Conservation (phyloP, 805 yeast genomes). For the Candida boidinii region DNA sequence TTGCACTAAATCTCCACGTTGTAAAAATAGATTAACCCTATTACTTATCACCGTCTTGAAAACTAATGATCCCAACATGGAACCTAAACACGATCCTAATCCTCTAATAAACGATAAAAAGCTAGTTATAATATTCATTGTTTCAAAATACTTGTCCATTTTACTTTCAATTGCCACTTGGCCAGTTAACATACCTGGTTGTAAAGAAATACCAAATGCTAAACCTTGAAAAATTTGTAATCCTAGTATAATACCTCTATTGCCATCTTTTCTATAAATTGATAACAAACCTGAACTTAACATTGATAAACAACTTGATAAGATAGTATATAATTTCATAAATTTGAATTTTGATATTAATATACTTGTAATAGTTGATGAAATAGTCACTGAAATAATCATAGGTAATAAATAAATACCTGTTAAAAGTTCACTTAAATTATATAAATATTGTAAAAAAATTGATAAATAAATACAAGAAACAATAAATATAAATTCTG, state of each 20-base stretch:
- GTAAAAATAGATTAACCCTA: not conserved
- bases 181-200: slow-evolving; percentile 33
- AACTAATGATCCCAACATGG: slow-evolving; percentile 33
- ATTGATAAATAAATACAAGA: slow-evolving; percentile 29
- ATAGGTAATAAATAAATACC: slow-evolving; percentile 40
- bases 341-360: slow-evolving; percentile 27
- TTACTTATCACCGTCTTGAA: slow-evolving; percentile 13
- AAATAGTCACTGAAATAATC: slow-evolving; percentile 33
- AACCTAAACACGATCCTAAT: slow-evolving; percentile 39
- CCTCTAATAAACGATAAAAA: slow-evolving; percentile 36
- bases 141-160: slow-evolving; percentile 30
- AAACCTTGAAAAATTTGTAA: slow-evolving; percentile 38
- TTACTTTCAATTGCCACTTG: slow-evolving; percentile 36
- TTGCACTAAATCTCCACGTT: not conserved
- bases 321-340: slow-evolving; percentile 32
- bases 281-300: slow-evolving; percentile 37
- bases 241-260: slow-evolving; percentile 31
- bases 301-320: slow-evolving; percentile 31
- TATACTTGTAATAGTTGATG: slow-evolving; percentile 32
- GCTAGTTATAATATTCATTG: slow-evolving; percentile 40
- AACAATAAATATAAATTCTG: slow-evolving; percentile 34
- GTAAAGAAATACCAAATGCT: slow-evolving; percentile 38
- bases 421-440: slow-evolving; percentile 32
- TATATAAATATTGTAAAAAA: slow-evolving; percentile 41
- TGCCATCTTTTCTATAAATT: slow-evolving; percentile 31